Conservation (phyloP, 768 basidiomycete species). For the Boletus eberwhitei region DNA sequence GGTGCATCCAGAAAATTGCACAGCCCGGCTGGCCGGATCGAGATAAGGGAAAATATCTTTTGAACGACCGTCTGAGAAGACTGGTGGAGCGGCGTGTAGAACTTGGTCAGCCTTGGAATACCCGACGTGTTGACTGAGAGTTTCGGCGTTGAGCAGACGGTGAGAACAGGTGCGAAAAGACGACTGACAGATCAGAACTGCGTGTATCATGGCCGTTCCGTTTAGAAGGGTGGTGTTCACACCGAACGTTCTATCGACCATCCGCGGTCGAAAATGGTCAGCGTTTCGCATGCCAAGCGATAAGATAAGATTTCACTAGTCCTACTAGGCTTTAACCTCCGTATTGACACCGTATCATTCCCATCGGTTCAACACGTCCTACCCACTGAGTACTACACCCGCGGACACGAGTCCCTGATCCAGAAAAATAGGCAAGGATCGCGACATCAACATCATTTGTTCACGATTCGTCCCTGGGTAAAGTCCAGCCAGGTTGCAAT, state of each 20-base stretch:
- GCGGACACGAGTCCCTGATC: background rate
- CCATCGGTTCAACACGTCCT: background rate
- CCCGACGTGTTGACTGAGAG: conserved; percentile 90
- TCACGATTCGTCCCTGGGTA: conserved; percentile 65
- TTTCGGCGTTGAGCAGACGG: conserved; percentile 18
- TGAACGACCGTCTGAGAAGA: conserved; percentile 66
- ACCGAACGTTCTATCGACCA: background rate
- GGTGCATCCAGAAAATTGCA: conserved; percentile 98
- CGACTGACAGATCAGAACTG: conserved; percentile 76
- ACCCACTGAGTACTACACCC: background rate
- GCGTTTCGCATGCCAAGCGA: background rate
- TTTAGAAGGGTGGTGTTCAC: background rate
- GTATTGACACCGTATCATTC: background rate
- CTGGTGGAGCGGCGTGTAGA: conserved; percentile 74
- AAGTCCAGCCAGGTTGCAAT: conserved; percentile 68
- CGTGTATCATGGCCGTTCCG: conserved; percentile 64
- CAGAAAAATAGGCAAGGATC: background rate
- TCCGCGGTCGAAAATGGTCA: background rate
- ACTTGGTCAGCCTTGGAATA: conserved; percentile 79
- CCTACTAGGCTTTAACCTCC: background rate
- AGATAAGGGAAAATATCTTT: conserved; percentile 88
- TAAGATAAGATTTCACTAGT: conserved; percentile 2
- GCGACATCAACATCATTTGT: background rate
- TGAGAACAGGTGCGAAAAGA: conserved; percentile 15
- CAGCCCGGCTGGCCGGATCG: conserved; percentile 71